Conservation (phyloP, 495 filamentous ascomycete species). For the Melanomma pulvis-pyrius region DNA sequence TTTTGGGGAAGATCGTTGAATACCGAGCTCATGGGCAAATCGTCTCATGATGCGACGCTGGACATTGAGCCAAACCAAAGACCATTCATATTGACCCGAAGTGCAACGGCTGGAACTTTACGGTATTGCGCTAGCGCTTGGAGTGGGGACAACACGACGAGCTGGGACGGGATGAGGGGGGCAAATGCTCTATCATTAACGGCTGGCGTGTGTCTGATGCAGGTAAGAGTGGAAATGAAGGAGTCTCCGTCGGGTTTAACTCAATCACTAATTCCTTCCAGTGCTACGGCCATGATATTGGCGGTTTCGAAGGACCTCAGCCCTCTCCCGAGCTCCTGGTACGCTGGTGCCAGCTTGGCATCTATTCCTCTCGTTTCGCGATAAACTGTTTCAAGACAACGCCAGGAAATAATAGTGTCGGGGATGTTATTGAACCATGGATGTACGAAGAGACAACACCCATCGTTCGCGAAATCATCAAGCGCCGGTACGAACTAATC, state of each 20-base stretch:
- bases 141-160: slow-evolving; percentile 52
- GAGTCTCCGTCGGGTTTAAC: neutral
- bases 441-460: slow-evolving; percentile 68
- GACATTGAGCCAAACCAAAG: slow-evolving; percentile 58
- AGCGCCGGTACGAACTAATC: slow-evolving; percentile 68
- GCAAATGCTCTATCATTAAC: slow-evolving; percentile 67
- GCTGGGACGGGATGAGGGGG: slow-evolving; percentile 64
- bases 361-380: slow-evolving; percentile 68
- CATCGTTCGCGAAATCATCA: slow-evolving; percentile 62
- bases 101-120: slow-evolving; percentile 69
- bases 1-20: slow-evolving; percentile 66
- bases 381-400: slow-evolving; percentile 78
- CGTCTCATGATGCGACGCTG: slow-evolving; percentile 64
- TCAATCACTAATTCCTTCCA: slow-evolving; percentile 34
- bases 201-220: slow-evolving; percentile 65
- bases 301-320: slow-evolving; percentile 71
- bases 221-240: slow-evolving; percentile 40
- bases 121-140: slow-evolving; percentile 67
- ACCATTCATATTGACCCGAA: slow-evolving; percentile 68
- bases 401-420: slow-evolving; percentile 59
- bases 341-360: slow-evolving; percentile 70
- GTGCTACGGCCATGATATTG: slow-evolving; percentile 71
- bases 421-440: slow-evolving; percentile 73
- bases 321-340: slow-evolving; percentile 68
- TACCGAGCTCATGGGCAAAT: slow-evolving; percentile 67